Conservation (phyloP, 2,329 filamentous ascomycete species). For the Chaetomium strumarium region DNA sequence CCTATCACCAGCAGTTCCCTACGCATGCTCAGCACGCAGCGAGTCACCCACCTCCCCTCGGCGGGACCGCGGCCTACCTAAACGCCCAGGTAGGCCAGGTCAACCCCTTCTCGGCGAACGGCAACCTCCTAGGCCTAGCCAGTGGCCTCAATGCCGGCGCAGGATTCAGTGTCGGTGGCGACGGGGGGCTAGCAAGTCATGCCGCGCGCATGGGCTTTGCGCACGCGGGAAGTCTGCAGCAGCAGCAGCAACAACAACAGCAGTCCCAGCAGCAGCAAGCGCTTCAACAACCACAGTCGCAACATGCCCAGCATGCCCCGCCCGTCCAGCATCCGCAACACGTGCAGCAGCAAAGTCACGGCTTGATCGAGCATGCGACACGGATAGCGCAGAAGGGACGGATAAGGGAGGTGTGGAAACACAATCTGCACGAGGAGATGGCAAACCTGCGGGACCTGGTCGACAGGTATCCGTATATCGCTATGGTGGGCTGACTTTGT, state of each 20-base stretch:
- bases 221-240: conserved; percentile 57
- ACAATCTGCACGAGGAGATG: conserved; percentile 90
- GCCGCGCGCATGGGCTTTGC: conserved; percentile 84
- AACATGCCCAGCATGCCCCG: conserved; percentile 23
- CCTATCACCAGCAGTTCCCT: conserved; percentile 49
- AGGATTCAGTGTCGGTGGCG: conserved; percentile 47
- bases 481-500: conserved; percentile 65
- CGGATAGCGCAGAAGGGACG: conserved; percentile 59
- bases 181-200: conserved; percentile 75
- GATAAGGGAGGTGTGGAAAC: conserved; percentile 94
- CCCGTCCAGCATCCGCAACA: conserved; percentile 20
- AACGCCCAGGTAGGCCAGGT: conserved; percentile 58
- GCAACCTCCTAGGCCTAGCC: conserved; percentile 51
- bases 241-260: conserved; percentile 54
- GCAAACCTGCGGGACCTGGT: conserved; percentile 73
- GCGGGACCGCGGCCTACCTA: conserved; percentile 65
- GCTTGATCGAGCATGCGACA: conserved; percentile 47
- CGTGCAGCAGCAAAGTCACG: conserved; percentile 26
- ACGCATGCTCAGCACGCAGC: conserved; percentile 45
- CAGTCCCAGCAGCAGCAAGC: conserved; percentile 24
- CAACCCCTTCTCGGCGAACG: conserved; percentile 59
- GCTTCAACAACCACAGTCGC: conserved; percentile 36
- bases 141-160: conserved; percentile 44
- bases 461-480: conserved; percentile 90
- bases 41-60: conserved; percentile 47